Conservation (phyloP, 179 eudicot genomes). For the Camellia oleifera region DNA sequence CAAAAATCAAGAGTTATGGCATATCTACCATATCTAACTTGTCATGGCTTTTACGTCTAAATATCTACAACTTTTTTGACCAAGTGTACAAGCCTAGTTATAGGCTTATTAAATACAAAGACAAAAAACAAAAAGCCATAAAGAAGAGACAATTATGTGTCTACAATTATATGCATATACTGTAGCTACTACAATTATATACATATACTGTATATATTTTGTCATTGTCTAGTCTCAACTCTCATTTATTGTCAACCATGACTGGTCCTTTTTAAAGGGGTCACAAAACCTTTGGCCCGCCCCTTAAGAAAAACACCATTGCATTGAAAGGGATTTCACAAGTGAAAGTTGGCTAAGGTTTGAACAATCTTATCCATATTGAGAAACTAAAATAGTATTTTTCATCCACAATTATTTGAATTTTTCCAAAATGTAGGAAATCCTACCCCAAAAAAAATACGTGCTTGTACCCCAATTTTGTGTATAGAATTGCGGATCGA, state of each 20-base stretch:
- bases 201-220: too few relatives aligned
- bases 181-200: too few relatives aligned
- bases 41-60: too few relatives aligned
- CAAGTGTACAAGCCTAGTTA: too few relatives aligned
- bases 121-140: too few relatives aligned
- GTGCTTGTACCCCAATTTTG: neutral
- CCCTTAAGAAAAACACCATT: neutral
- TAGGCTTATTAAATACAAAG: too few relatives aligned
- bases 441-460: neutral
- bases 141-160: too few relatives aligned
- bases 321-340: neutral
- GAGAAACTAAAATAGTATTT: neutral
- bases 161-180: too few relatives aligned
- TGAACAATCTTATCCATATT: conserved; percentile 5
- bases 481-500: neutral
- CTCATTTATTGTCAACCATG: conserved; percentile 10
- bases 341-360: neutral
- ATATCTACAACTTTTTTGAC: too few relatives aligned
- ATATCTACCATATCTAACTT: too few relatives aligned
- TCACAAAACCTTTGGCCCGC: neutral
- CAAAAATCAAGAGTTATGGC: too few relatives aligned
- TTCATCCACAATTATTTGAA: neutral
- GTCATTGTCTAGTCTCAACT: neutral
- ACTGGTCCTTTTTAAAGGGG: conserved; percentile 7
- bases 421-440: neutral